Base-by-base conservation (phyloP, 1,284 basidiomycete genomes). In the Macrocybe sp. region DNA sequence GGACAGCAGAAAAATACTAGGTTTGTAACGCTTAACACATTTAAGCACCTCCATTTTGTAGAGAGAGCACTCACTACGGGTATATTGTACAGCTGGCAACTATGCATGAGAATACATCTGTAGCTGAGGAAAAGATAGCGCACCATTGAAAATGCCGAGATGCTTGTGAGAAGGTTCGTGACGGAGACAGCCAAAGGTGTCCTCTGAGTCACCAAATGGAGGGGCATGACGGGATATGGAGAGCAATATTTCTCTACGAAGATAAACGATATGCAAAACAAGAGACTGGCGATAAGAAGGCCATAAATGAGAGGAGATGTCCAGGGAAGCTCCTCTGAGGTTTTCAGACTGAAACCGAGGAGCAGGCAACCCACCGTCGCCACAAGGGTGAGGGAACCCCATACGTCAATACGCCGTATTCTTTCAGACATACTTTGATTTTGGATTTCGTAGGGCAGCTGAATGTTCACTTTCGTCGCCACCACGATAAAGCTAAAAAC, bases 1-100 rank as follows among this genome's bases (percentile, higher is more conserved):
- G 79, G 39, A 94, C 93, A n/a, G 91, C 85, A 50, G 88, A 85
- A 59, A 92, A 95, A 70, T 90, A 94, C 80, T 78, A 47, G 22
- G 45, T 11, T 39, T 14, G 31, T 14, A 33, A 33, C 22, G 16
- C 34, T 57, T 29, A 46, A 44, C 40, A 40, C 43, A 47, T 36
- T 22, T 42, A 38, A 29, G 33, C 33, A 44, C 7, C 36, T 22
- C 30, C 6, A 30, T 9, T 32, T 29, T 37, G 14, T 9, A 33
- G 29, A 32, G 44, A 31, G 14, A 10, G 42, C 31, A 57, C 77
- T 60, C 56, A 85, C 84, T 64, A 94, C 65, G 12, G 92, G 92
- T 30, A 91, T 75, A 58, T 90, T 90, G 67, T 94, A 95, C 33
- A 94, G 71, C 90, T 92, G 29, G 1, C 50, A 48, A 51, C 47